Percentiles rank a stretch among this genome's conserved stretches.
phyloP scores from a whole-genome alignment of 2,329 filamentous ascomycete species.

The Fusarium tanahbumbuense region DNA sequence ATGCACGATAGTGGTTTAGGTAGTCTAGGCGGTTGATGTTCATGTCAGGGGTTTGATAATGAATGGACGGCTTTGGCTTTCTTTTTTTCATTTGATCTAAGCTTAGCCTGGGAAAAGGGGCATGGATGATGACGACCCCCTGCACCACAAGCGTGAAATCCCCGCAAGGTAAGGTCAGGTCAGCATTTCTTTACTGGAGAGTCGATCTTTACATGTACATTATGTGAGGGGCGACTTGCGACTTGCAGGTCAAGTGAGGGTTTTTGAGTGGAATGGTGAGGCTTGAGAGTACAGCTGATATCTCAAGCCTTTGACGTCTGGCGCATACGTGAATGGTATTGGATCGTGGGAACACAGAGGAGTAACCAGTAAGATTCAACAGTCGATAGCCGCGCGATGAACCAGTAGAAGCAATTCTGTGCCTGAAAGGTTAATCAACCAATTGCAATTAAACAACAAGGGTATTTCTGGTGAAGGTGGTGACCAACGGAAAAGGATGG shows the following conservation, averaged over 20 bases:
- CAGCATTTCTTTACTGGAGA: neutral
- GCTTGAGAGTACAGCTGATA: conserved; percentile 10
- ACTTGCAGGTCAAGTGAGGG: conserved; percentile 4
- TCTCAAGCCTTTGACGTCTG: neutral
- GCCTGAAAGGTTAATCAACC: conserved; percentile 27
- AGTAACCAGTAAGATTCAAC: conserved; percentile 8
- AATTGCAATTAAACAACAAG: conserved; percentile 23
- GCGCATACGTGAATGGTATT: conserved; percentile 6
- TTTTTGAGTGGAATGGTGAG: conserved; percentile 28
- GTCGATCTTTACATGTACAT: neutral
- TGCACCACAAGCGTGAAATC: conserved; percentile 27
- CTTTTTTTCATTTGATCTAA: conserved; percentile 15
- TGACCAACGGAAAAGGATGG: conserved; percentile 25
- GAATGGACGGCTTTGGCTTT: neutral
- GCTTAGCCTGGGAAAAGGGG: conserved; percentile 15
- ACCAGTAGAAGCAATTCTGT: conserved; percentile 30
- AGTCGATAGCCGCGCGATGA: conserved; percentile 9
- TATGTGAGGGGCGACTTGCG: conserved; percentile 9
- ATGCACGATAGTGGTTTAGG: conserved; percentile 28
- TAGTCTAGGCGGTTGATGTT: conserved; percentile 25
- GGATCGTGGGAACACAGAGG: conserved; percentile 4
- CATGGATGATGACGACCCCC: conserved; percentile 16
- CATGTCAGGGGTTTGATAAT: conserved; percentile 33
- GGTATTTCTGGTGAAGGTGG: conserved; percentile 37
- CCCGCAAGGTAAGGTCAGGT: conserved; percentile 19